Evolutionary conservation across 345 rosid species (phyloP).

Genomic region (Camelina laxa): DNA sequence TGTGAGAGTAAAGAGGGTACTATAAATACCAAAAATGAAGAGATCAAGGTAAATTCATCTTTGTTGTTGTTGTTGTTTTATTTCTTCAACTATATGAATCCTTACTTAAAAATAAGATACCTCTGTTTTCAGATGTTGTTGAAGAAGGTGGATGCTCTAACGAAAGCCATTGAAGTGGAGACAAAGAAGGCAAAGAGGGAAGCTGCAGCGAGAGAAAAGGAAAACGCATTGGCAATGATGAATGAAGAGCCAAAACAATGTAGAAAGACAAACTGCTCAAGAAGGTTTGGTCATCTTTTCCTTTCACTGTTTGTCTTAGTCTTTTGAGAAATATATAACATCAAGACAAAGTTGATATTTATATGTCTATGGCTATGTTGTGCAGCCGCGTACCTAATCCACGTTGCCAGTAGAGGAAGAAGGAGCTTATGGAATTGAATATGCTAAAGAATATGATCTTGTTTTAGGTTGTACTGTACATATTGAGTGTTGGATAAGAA

Average conservation of each 20-base stretch:
- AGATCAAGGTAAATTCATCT: conserved; percentile 67
- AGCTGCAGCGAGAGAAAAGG: conserved; percentile 73
- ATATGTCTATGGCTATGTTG: conserved; percentile 3
- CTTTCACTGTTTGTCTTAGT: background rate
- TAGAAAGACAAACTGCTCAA: conserved; percentile 38
- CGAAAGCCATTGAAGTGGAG: conserved; percentile 77
- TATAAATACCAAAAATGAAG: conserved; percentile 68
- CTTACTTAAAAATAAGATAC: conserved; percentile 6
- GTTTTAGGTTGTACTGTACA: conserved; percentile 30
- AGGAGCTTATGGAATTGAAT: conserved; percentile 26
- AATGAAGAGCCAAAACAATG: conserved; percentile 38
- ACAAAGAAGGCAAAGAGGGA: conserved; percentile 80
- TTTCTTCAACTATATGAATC: background rate
- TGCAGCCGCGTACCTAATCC: conserved; percentile 40
- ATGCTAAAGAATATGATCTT: conserved; percentile 16
- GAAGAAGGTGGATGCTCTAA: conserved; percentile 81
- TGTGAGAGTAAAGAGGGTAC: conserved; percentile 66
- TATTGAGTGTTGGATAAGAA: conserved; percentile 25
- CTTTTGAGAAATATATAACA: conserved; percentile 16
- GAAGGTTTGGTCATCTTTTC: conserved; percentile 33
- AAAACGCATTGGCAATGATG: conserved; percentile 42
- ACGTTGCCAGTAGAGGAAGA: conserved; percentile 36
- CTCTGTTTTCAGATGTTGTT: conserved; percentile 61
- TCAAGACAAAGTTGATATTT: conserved; percentile 1
- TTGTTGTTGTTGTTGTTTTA: background rate